These are phyloP conservation scores for Hordeum marinum DNA, from an alignment of 176 grass and related monocot genomes.

Conservation along the genomic window DNA sequence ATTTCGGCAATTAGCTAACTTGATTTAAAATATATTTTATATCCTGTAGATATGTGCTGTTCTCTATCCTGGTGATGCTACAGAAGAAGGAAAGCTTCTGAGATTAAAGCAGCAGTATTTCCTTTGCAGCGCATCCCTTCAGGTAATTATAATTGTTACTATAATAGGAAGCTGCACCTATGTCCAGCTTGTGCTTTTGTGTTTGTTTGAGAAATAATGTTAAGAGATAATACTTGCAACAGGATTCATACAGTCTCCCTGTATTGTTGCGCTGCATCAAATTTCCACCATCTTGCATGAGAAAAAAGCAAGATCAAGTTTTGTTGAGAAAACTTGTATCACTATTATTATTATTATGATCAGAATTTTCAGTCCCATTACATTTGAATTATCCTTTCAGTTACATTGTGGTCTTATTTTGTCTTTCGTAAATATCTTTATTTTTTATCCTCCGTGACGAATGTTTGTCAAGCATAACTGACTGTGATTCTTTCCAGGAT, in stretches of 20 bases:
- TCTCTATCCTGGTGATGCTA: conserved; percentile 88
- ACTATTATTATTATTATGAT: neutral
- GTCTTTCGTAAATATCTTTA: neutral
- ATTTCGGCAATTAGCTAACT: neutral
- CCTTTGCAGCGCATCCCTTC: conserved; percentile 97
- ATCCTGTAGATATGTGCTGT: conserved; percentile 89
- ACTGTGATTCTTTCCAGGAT: conserved; percentile 43
- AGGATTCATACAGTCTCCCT: neutral
- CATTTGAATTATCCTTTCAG: neutral
- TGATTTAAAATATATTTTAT: neutral
- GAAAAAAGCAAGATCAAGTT: neutral
- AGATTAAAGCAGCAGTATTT: conserved; percentile 97
- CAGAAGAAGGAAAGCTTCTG: conserved; percentile 92
- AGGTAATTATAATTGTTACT: conserved; percentile 52
- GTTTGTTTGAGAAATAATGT: neutral
- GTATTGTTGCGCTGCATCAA: neutral
- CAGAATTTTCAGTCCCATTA: neutral
- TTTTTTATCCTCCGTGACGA: neutral
- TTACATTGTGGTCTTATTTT: neutral
- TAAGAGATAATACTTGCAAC: conserved; percentile 8
- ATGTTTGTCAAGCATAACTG: conserved; percentile 19
- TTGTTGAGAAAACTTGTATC: neutral
- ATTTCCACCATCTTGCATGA: neutral
- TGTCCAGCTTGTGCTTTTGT: neutral
- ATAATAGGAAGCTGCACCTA: neutral